Base-by-base conservation (phyloP, 2,329 filamentous ascomycete species). In the Tympanopsis confertula region DNA sequence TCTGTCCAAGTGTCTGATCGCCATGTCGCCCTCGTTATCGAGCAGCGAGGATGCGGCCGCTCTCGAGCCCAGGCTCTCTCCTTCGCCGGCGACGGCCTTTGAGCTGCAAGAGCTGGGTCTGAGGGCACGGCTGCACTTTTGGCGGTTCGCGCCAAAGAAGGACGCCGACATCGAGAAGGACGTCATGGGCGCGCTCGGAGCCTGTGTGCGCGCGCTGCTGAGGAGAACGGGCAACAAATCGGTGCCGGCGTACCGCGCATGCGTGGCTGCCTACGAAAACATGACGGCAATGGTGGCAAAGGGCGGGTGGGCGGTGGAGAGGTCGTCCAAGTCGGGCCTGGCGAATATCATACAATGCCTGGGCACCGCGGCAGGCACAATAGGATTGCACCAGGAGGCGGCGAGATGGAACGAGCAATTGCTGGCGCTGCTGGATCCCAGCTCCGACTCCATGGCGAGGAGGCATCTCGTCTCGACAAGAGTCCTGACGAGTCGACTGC, bases 1-100 rank as follows among this genome's bases (percentile, higher is more conserved):
- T 0, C 51, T 86, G 2, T 76, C 79, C 0, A 78, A 83, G 45
- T 66, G 67, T 3, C 59, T 87, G 0, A 59, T 87, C 1, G 71
- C 75, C 1, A 57, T 87, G 1, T 72, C 78, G 19, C 82, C 83
- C 1, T 81, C 74, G 47, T 63, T 82, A n/a, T 75, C 80, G 2
- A 62, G 63, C 36, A 69, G 73, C 7, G 73, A 79, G 29, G 83
- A 88, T 48, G 55, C 55, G 3, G 45, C 64, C 1, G 75, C 75
- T 1, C 49, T 57, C 3, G 71, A 80, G 41, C 56, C 64, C 5
- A 64, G 68, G 19, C 54, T 76, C 5, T 74, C 68, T 42, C 65
- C 78, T 3, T 62, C 63, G 2, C 78, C 82, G 1, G 59, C 66
- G 17, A 55, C 63, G 2, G 71, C 73, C 2, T 68, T 87, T 36